Base-by-base conservation (phyloP, 2,329 filamentous ascomycete genomes). In the Tympanopsis confertula region DNA sequence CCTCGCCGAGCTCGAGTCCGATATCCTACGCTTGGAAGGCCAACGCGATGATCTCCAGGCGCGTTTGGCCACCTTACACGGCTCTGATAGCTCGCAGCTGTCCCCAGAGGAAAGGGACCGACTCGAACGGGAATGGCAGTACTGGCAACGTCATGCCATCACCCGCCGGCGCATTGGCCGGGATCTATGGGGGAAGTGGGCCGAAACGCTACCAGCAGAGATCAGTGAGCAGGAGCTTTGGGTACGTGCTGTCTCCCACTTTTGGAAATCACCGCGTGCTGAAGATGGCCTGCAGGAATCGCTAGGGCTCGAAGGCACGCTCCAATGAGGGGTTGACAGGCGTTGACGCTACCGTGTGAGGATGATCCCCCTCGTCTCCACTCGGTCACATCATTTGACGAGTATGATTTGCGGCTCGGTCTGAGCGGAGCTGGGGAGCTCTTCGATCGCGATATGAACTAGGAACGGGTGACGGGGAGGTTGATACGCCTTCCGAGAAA, bases 281-380 rank as follows among this genome's bases (percentile, higher is more conserved):
- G 37, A 41, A 38, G 17, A 36, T 35, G 18, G 32, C 19, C 30
- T 32, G 28, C 39, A 58, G 55, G 55, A 60, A 42, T 51, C 51
- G 35, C 41, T 61, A 41, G 58, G 58, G 38, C 47, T 61, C 32
- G 57, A 60, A 47, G 57, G 57, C 13, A 41, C 37, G 37, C 42
- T 54, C 40, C 47, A 51, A 44, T 52, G 35, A 42, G 41, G 41
- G 18, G 19, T 33, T 36, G 38, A 41, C 28, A 38, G 29, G 41
- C 38, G 24, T 39, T 29, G 19, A 36, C 43, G 41, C 39, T 43
- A 45, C 32, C 19, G 32, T 13, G 20, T 20, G 4, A 12, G 18
- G n/a, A n/a, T n/a, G n/a, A n/a, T n/a, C n/a, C n/a, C n/a, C n/a
- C n/a, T n/a, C n/a, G n/a, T n/a, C n/a, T n/a, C n/a, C n/a, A n/a